phyloP scores from a whole-genome alignment of 495 filamentous ascomycete genomes.

The Aspergillus conjunctus region DNA sequence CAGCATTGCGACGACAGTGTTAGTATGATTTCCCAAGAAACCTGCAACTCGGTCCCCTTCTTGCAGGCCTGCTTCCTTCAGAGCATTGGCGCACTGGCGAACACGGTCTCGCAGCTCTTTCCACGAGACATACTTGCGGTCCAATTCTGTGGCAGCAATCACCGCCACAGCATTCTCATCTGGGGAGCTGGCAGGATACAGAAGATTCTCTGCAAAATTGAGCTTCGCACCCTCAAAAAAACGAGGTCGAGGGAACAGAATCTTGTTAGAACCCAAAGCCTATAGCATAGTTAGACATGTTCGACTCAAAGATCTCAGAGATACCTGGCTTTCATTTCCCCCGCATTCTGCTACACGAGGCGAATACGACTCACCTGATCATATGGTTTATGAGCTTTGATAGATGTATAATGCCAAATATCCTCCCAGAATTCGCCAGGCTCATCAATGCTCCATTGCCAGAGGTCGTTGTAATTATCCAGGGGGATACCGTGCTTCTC shows the following conservation, averaged over 20 bases:
- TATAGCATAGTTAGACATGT: constrained; percentile 35
- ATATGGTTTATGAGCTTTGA: constrained; percentile 68
- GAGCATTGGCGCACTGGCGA: constrained; percentile 66
- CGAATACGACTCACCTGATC: constrained; percentile 50
- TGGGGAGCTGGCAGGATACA: constrained; percentile 67
- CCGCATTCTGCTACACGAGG: not conserved
- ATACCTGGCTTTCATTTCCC: not conserved
- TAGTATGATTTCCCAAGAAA: constrained; percentile 83
- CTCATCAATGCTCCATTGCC: constrained; percentile 82
- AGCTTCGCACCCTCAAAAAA: constrained; percentile 80
- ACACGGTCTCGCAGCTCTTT: constrained; percentile 77
- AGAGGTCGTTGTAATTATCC: constrained; percentile 66
- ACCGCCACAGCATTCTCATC: constrained; percentile 62
- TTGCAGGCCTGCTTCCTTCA: constrained; percentile 64
- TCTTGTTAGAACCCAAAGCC: constrained; percentile 65
- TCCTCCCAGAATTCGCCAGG: constrained; percentile 80
- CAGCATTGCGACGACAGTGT: constrained; percentile 85
- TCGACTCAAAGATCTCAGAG: not conserved
- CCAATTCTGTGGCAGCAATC: constrained; percentile 73
- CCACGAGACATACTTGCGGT: constrained; percentile 74
- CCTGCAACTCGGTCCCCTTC: constrained; percentile 77
- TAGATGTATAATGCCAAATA: constrained; percentile 77
- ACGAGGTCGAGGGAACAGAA: constrained; percentile 81
- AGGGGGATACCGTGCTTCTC: constrained; percentile 64
- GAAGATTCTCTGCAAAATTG: constrained; percentile 92